phyloP scores from a whole-genome alignment of 768 basidiomycete genomes.

The Macrolepiota fuliginosa region DNA sequence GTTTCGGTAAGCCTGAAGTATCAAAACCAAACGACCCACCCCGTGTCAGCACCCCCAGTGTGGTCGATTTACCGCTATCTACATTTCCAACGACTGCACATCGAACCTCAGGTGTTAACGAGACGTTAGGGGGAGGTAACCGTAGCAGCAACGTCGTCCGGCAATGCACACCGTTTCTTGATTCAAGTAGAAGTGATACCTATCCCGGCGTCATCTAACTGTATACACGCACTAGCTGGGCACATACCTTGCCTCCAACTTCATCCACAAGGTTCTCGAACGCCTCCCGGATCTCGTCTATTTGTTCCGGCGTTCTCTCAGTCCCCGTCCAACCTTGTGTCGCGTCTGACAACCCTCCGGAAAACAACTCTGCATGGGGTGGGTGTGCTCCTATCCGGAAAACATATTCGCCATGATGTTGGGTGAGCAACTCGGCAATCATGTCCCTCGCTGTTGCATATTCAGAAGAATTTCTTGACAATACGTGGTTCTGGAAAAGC shows the following conservation, averaged over 20 bases:
- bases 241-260: slow-evolving; percentile 71
- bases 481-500: slow-evolving; percentile 38
- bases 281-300: slow-evolving; percentile 62
- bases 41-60: slow-evolving; percentile 91
- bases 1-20: not conserved
- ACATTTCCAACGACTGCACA: slow-evolving; percentile 97
- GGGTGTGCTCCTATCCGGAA: slow-evolving; percentile 72
- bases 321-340: slow-evolving; percentile 55
- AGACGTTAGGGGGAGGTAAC: slow-evolving; percentile 72
- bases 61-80: slow-evolving; percentile 92
- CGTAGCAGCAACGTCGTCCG: slow-evolving; percentile 64
- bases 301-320: slow-evolving; percentile 46
- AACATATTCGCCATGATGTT: slow-evolving; percentile 69
- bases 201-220: slow-evolving; percentile 21
- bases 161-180: slow-evolving; percentile 40
- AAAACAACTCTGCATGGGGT: slow-evolving; percentile 51
- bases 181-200: slow-evolving; percentile 57
- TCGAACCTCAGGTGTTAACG: slow-evolving; percentile 85
- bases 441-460: slow-evolving; percentile 59
- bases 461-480: slow-evolving; percentile 39
- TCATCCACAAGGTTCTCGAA: slow-evolving; percentile 67
- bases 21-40: slow-evolving; percentile 40
- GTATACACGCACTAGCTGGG: not conserved
- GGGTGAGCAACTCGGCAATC: slow-evolving; percentile 66
- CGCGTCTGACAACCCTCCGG: slow-evolving; percentile 47